Conservation (phyloP, 202 grass and related monocot genomes). For the Zoysia matrella region DNA sequence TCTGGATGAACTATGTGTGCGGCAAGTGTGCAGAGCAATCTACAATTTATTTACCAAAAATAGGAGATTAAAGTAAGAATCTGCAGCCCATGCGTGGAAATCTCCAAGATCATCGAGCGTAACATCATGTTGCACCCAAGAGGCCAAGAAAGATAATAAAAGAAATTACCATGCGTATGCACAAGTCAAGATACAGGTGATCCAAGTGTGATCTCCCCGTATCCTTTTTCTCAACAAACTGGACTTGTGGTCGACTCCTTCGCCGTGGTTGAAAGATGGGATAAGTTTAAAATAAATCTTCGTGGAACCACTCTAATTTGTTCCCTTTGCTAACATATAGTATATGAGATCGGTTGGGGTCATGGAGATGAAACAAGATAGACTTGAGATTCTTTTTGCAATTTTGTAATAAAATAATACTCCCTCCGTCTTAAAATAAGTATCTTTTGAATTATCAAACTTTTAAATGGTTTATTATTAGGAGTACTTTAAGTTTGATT, state of each 20-base stretch:
- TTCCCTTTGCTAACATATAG: background rate
- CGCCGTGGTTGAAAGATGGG: too few relatives aligned
- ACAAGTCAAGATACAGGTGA: constrained; percentile 34
- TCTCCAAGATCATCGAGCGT: background rate
- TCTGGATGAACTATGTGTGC: background rate
- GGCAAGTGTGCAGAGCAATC: background rate
- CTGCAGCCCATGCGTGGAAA: constrained; percentile 12
- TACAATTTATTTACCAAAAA: background rate
- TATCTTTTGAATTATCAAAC: too few relatives aligned
- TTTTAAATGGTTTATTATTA: too few relatives aligned
- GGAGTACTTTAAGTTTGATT: too few relatives aligned
- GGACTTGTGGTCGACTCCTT: constrained; percentile 24
- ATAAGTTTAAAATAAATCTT: background rate
- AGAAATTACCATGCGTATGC: constrained; percentile 1
- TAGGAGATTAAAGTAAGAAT: background rate
- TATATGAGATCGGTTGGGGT: background rate
- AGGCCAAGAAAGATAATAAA: background rate
- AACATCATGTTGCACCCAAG: constrained; percentile 1
- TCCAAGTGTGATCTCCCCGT: constrained; percentile 14
- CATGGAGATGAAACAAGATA: too few relatives aligned
- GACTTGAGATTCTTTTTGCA: background rate
- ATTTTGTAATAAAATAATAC: too few relatives aligned
- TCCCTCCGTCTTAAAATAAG: too few relatives aligned
- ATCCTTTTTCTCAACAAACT: background rate
- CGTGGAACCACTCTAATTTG: background rate